Conservation (phyloP, 805 yeast genomes). For the Yamadazyma sp. region DNA sequence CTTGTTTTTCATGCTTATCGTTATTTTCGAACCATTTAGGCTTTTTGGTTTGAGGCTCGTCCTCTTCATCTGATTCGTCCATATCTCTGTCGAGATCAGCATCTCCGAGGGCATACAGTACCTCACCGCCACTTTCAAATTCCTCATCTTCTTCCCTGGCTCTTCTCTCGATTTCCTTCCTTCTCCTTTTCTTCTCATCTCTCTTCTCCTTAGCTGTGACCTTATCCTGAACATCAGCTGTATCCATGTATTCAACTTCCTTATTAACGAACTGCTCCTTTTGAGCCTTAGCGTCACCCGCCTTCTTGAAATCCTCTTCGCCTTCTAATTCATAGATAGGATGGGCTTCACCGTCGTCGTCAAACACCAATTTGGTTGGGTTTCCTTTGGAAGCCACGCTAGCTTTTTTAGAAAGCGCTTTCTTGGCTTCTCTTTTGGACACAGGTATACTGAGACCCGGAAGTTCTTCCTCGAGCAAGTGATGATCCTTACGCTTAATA, state of each 20-base stretch:
- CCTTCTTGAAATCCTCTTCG: conserved; percentile 81
- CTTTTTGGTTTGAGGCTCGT: conserved; percentile 39
- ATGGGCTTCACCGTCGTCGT: conserved; percentile 93
- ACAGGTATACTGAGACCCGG: conserved; percentile 63
- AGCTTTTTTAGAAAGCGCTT: conserved; percentile 82
- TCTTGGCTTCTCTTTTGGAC: conserved; percentile 82
- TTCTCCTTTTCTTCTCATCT: conserved; percentile 83
- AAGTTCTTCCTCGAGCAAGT: conserved; percentile 58
- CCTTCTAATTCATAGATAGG: conserved; percentile 88
- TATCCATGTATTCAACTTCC: conserved; percentile 69
- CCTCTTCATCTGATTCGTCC: conserved; percentile 34
- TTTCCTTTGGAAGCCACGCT: conserved; percentile 60
- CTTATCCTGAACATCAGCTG: conserved; percentile 78
- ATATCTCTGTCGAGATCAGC: conserved; percentile 49
- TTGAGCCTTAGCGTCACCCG: conserved; percentile 67
- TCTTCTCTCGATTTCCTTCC: conserved; percentile 74
- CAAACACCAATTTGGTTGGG: conserved; percentile 80
- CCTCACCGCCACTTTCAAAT: conserved; percentile 34
- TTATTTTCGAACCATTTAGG: conserved; percentile 53
- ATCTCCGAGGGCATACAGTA: conserved; percentile 24
- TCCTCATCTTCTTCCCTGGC: conserved; percentile 42
- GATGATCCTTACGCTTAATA: conserved; percentile 78
- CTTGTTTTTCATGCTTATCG: conserved; percentile 18
- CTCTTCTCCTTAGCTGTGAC: conserved; percentile 70
- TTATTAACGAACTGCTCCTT: conserved; percentile 62